Percentiles rank a stretch among this genome's conserved stretches.
Conservation (phyloP, 352 stramenopile genomes). For the Globisporangium ultimum region DNA sequence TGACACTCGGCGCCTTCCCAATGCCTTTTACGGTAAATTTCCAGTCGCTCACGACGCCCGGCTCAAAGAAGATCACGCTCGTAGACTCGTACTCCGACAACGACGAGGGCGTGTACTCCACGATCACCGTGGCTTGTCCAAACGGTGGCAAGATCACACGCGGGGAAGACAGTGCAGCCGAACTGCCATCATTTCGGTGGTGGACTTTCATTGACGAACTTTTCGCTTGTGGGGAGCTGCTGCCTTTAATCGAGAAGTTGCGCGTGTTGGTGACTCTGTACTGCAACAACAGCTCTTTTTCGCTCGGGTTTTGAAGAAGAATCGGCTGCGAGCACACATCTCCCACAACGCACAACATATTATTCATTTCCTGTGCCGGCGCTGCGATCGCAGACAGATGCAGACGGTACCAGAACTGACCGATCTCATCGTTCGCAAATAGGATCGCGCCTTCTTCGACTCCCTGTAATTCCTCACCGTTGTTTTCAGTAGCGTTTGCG, state of each 20-base stretch:
- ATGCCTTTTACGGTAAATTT: conserved; percentile 79
- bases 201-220: conserved; percentile 2
- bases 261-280: conserved; percentile 68
- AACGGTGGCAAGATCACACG: conserved; percentile 66
- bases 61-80: conserved; percentile 70
- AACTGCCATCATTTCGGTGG: neutral
- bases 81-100: conserved; percentile 76
- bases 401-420: conserved; percentile 94
- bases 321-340: conserved; percentile 72
- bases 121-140: conserved; percentile 48
- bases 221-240: neutral
- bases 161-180: conserved; percentile 2
- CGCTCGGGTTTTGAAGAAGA: conserved; percentile 88
- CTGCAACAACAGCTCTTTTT: conserved; percentile 70
- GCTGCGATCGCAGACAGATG: conserved; percentile 66
- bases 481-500: neutral
- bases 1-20: conserved; percentile 84
- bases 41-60: conserved; percentile 86
- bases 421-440: conserved; percentile 88
- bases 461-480: neutral
- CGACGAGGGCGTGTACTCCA: conserved; percentile 91
- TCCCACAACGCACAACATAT: conserved; percentile 86
- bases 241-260: conserved; percentile 87
- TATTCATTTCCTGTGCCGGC: conserved; percentile 39
- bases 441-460: conserved; percentile 73